A percentile compares a stretch with the other conserved stretches of the same genome.
phyloP scores from a whole-genome alignment of 371 early-diverging fungal genomes.

The Fennellomyces sp. region DNA sequence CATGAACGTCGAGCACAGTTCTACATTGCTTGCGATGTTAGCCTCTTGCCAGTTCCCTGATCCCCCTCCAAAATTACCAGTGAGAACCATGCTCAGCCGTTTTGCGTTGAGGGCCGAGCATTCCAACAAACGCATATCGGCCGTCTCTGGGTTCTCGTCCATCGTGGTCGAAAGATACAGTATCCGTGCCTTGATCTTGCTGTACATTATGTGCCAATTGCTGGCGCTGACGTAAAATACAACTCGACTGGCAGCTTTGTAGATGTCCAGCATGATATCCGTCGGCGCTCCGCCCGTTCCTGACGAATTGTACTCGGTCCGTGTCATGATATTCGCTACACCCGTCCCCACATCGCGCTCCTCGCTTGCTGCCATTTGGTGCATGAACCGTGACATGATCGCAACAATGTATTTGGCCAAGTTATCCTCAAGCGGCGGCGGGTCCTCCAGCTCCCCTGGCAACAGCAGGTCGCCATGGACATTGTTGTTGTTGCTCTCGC shows the following conservation, averaged over 20 bases:
- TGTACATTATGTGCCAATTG: constrained; percentile 80
- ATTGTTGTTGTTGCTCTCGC: not conserved
- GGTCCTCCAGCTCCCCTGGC: constrained; percentile 42
- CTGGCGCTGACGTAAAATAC: constrained; percentile 80
- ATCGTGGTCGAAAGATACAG: constrained; percentile 57
- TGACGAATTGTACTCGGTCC: constrained; percentile 41
- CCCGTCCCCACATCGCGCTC: constrained; percentile 37
- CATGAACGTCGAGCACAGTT: constrained; percentile 63
- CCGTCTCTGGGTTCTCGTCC: constrained; percentile 73
- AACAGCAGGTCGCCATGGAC: not conserved
- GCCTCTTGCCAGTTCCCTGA: not conserved
- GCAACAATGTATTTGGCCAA: constrained; percentile 67
- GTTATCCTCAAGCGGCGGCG: constrained; percentile 76
- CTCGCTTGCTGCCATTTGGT: constrained; percentile 48
- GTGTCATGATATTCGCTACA: constrained; percentile 57
- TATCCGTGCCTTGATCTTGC: constrained; percentile 65
- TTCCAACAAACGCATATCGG: constrained; percentile 78
- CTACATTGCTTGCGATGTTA: constrained; percentile 30
- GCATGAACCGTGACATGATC: constrained; percentile 65
- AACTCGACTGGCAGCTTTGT: constrained; percentile 74
- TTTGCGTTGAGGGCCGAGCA: constrained; percentile 75
- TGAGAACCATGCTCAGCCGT: constrained; percentile 68
- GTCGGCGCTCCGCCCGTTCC: constrained; percentile 30
- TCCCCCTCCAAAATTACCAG: constrained; percentile 44
- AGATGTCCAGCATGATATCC: constrained; percentile 66